Conservation (phyloP, 2,329 filamentous ascomycete genomes). For the Arachnopeziza araneosa region DNA sequence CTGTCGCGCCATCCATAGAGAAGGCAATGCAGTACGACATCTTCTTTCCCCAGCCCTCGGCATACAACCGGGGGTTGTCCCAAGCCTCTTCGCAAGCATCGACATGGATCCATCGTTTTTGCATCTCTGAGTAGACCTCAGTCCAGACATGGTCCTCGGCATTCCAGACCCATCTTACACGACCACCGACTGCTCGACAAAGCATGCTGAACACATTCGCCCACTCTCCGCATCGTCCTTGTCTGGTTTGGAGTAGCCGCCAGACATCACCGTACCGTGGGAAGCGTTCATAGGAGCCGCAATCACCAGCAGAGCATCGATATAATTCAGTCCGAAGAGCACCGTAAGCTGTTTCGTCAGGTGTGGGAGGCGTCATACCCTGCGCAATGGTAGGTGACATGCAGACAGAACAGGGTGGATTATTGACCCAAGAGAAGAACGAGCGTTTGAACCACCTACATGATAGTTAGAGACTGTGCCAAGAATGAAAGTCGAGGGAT, state of each 20-base stretch:
- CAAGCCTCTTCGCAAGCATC: conserved; percentile 92
- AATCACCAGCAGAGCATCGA: conserved; percentile 71
- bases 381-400: conserved; percentile 74
- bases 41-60: conserved; percentile 93
- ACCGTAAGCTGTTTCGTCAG: conserved; percentile 84
- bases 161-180: conserved; percentile 98
- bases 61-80: conserved; percentile 89
- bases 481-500: conserved; percentile 4
- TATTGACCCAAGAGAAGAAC: conserved; percentile 97
- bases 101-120: conserved; percentile 92
- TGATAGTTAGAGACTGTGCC: conserved; percentile 13
- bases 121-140: conserved; percentile 91
- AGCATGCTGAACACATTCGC: conserved; percentile 99
- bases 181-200: conserved; percentile 82
- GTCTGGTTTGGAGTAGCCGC: conserved; percentile 78
- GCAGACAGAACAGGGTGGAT: conserved; percentile 80
- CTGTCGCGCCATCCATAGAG: conserved; percentile 74
- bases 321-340: conserved; percentile 87
- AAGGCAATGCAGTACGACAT: conserved; percentile 97
- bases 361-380: conserved; percentile 77
- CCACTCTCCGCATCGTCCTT: conserved; percentile 91
- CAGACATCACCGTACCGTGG: conserved; percentile 94
- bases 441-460: conserved; percentile 87
- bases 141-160: conserved; percentile 97
- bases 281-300: conserved; percentile 79